Evolutionary conservation across 2,329 filamentous ascomycete genomes (phyloP).

Genomic region (Coniochaeta sp.): DNA sequence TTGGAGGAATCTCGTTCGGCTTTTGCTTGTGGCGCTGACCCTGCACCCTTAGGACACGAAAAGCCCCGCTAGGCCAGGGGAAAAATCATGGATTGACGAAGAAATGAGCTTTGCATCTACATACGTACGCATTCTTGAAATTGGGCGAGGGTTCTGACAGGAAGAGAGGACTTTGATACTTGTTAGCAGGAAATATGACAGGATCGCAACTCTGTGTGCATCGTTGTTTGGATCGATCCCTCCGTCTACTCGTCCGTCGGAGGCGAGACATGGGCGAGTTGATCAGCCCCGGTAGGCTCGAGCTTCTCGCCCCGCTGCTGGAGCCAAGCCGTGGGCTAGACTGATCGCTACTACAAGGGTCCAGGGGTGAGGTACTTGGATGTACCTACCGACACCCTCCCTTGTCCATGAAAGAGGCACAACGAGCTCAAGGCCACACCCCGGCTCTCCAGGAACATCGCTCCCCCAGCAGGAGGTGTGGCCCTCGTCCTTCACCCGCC

Average conservation of each 20-base stretch:
- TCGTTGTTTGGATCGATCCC: no score
- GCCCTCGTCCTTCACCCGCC: background rate
- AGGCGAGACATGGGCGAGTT: background rate
- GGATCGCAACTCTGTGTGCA: background rate
- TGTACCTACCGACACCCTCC: background rate
- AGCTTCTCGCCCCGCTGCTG: background rate
- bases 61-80: background rate
- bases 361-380: background rate
- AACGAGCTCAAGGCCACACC: background rate
- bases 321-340: background rate
- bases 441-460: background rate
- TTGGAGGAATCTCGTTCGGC: background rate
- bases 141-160: background rate
- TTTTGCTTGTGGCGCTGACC: background rate
- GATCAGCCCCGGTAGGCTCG: background rate
- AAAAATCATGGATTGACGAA: background rate
- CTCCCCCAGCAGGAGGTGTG: background rate
- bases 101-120: background rate
- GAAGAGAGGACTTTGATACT: background rate
- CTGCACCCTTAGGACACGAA: background rate
- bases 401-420: background rate
- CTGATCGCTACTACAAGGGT: background rate
- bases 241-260: background rate
- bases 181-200: background rate
- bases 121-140: background rate